A percentile compares a stretch with the other conserved stretches of the same genome.
Conservation (phyloP, 768 basidiomycete genomes). For the Coprinopsis marcescibilis region DNA sequence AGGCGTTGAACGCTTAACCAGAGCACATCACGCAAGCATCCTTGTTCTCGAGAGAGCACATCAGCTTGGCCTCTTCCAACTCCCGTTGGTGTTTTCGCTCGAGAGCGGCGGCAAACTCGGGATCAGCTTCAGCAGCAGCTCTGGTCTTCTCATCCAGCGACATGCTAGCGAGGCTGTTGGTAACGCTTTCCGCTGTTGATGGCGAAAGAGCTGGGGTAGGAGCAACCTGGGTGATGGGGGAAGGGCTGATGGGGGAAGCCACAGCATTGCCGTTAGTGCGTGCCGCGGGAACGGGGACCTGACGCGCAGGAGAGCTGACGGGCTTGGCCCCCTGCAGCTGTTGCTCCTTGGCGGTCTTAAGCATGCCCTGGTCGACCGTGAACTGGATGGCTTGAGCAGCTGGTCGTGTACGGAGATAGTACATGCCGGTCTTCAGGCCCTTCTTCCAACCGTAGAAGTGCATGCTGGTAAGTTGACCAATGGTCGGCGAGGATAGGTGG, state of each 20-base stretch:
- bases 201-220: conserved; percentile 14
- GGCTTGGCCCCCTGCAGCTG: conserved; percentile 20
- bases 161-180: conserved; percentile 25
- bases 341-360: conserved; percentile 59
- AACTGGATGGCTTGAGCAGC: conserved; percentile 97
- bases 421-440: conserved; percentile 98
- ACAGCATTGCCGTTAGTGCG: conserved; percentile 20
- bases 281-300: conserved; percentile 20
- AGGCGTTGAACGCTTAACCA: conserved; percentile 44
- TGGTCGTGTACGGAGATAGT: conserved; percentile 92
- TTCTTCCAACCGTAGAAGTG: conserved; percentile 99
- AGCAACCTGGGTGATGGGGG: conserved; percentile 4
- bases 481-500: conserved; percentile 82
- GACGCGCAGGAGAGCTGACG: conserved; percentile 16
- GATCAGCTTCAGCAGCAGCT: conserved; percentile 51
- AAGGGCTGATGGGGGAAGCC: conserved; percentile 13
- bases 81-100: conserved; percentile 65
- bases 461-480: conserved; percentile 92
- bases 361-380: conserved; percentile 80
- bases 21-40: conserved; percentile 94
- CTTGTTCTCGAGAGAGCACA: conserved; percentile 89
- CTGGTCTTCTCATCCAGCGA: conserved; percentile 44
- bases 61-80: conserved; percentile 72
- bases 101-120: conserved; percentile 78
- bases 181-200: conserved; percentile 15